Percentiles rank a stretch among this genome's conserved stretches.
Evolutionary conservation across 352 stramenopile genomes (phyloP).

Genomic region (Globisporangium cystogenes): DNA sequence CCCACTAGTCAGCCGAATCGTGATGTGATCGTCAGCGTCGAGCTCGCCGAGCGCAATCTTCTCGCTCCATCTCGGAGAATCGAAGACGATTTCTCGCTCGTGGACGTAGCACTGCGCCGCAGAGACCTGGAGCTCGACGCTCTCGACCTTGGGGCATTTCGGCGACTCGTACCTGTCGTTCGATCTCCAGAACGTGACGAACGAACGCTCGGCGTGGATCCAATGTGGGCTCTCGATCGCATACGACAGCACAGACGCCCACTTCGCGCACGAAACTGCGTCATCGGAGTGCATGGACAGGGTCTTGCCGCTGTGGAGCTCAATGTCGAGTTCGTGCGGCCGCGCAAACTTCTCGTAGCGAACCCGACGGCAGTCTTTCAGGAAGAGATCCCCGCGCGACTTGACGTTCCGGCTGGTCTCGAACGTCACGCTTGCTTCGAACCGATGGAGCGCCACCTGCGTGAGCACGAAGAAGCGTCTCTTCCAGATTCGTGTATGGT

Average conservation of each 20-base stretch:
- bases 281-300: conserved; percentile 23
- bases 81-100: not conserved
- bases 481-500: conserved; percentile 33
- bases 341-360: conserved; percentile 32
- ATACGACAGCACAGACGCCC: conserved; percentile 28
- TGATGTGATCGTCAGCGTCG: conserved; percentile 10
- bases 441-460: conserved; percentile 33
- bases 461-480: conserved; percentile 43
- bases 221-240: conserved; percentile 37
- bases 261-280: conserved; percentile 28
- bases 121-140: conserved; percentile 11
- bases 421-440: conserved; percentile 20
- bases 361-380: conserved; percentile 25
- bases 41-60: conserved; percentile 25
- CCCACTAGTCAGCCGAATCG: conserved; percentile 21
- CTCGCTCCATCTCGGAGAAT: conserved; percentile 20
- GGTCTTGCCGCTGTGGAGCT: conserved; percentile 23
- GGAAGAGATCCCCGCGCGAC: conserved; percentile 17
- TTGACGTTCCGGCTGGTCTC: conserved; percentile 15
- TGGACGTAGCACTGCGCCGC: not conserved
- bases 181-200: conserved; percentile 31
- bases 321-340: conserved; percentile 32
- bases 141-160: conserved; percentile 22
- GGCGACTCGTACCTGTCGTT: conserved; percentile 24
- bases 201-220: conserved; percentile 24